Evolutionary conservation across 2,329 filamentous ascomycete species (phyloP).

Genomic region (Diaporthe helianthi): DNA sequence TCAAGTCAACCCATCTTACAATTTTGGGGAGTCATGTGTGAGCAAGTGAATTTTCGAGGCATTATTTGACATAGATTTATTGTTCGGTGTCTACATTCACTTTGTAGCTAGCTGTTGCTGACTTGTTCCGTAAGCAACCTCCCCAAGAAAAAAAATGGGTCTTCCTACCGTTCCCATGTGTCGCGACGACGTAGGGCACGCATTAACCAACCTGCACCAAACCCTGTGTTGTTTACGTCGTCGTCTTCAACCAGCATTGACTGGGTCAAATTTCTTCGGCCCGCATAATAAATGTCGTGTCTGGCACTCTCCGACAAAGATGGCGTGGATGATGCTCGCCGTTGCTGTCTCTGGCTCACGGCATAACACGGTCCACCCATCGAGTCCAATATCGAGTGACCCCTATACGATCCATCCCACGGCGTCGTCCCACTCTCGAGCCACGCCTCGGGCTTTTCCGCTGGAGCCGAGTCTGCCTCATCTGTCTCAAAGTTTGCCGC

Average conservation of each 20-base stretch:
- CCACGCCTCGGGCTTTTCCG: not conserved
- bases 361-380: not conserved
- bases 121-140: too few relatives aligned
- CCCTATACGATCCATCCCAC: not conserved
- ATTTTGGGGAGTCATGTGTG: not conserved
- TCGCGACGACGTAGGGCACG: not conserved
- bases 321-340: not conserved
- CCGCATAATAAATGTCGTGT: not conserved
- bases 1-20: not conserved
- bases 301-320: constrained; percentile 1
- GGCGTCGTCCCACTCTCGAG: not conserved
- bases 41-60: not conserved
- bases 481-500: not conserved
- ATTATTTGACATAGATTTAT: not conserved
- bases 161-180: constrained; percentile 11
- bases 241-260: not conserved
- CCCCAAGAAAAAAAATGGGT: too few relatives aligned
- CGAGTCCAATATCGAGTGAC: not conserved
- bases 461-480: not conserved
- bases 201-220: not conserved
- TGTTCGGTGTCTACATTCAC: constrained; percentile 10
- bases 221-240: not conserved
- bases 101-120: not conserved
- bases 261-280: not conserved
- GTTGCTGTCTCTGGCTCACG: not conserved